phyloP scores from a whole-genome alignment of 768 basidiomycete genomes.

The Leccinellum albellum region DNA sequence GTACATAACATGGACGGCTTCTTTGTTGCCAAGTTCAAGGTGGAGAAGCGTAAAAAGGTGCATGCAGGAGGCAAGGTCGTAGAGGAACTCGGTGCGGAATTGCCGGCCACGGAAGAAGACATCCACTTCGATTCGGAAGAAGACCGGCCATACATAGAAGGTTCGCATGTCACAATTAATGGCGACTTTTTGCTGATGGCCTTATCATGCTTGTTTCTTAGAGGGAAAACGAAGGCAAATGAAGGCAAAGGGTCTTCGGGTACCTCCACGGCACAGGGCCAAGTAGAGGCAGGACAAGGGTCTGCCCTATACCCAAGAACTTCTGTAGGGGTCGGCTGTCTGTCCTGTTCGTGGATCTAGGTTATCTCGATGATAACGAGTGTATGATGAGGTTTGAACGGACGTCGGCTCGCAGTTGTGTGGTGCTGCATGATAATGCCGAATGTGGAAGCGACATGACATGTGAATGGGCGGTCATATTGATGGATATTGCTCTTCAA shows the following conservation, averaged over 20 bases:
- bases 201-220: slow-evolving; percentile 25
- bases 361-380: background rate
- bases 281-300: slow-evolving; percentile 22
- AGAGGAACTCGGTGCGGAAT: slow-evolving; percentile 23
- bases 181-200: background rate
- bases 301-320: slow-evolving; percentile 3
- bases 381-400: slow-evolving; percentile 8
- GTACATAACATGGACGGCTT: slow-evolving; percentile 99
- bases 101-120: slow-evolving; percentile 28
- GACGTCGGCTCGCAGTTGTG: background rate
- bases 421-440: background rate
- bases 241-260: slow-evolving; percentile 72
- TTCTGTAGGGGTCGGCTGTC: background rate
- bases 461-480: background rate
- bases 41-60: slow-evolving; percentile 70
- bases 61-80: slow-evolving; percentile 27
- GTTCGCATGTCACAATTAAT: slow-evolving; percentile 45
- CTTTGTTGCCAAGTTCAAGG: slow-evolving; percentile 96
- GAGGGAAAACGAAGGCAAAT: slow-evolving; percentile 72
- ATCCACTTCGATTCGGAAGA: slow-evolving; percentile 70
- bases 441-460: background rate
- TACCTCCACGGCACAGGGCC: slow-evolving; percentile 49
- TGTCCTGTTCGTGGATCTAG: background rate
- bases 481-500: background rate
- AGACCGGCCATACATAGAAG: slow-evolving; percentile 74